Evolutionary conservation across 1,284 basidiomycete genomes (phyloP), one percentile per base, ranked within the genome.

Genomic region (Waitea zeae): DNA sequence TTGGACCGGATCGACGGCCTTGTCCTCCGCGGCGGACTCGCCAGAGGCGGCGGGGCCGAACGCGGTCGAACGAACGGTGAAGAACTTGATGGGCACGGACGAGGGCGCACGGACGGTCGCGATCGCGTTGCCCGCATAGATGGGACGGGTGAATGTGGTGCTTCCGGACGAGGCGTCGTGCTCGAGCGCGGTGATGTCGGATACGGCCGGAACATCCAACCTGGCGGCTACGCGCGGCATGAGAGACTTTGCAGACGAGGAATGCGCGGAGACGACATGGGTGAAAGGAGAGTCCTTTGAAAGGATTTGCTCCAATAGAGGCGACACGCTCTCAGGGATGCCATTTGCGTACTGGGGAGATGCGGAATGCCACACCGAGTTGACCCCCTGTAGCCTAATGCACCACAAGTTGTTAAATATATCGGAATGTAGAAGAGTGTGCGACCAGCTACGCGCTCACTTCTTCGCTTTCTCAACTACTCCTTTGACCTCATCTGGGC

Each of bases 101-200:
- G 69, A 62, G 1, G 75, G 64, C 3, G 84, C 84, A 44, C 80
- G 78, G 45, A 99, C 77, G 31, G 90, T 96, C 20, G 90, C 71
- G 42, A 98, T 88, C 32, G 95, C 95, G 54, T 98, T 98, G 34
- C 95, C 95, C 34, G 95, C 95, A 50, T 99, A 99, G 53, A 98
- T 95, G 31, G 89, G 90, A 31, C 93, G 82, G 6, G 83, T 73
- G 56, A 95, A 97, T 3, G 71, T 80, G 13, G 80, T 72, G 51
- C 59, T 70, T 50, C 79, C 76, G 34, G 76, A 73, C 2, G 68
- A 52, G 20, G 62, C 48, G 48, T 95, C 79, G 47, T 97, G 78
- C 32, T 73, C 70, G 48, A 95, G 58, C 12, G 76, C 79, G 6
- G 69, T 86, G 44, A 98, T 78, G 58, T 99, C 95, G 35, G 90